Evolutionary conservation across 345 rosid species (phyloP).

Genomic region (Rhodamnia rubescens): DNA sequence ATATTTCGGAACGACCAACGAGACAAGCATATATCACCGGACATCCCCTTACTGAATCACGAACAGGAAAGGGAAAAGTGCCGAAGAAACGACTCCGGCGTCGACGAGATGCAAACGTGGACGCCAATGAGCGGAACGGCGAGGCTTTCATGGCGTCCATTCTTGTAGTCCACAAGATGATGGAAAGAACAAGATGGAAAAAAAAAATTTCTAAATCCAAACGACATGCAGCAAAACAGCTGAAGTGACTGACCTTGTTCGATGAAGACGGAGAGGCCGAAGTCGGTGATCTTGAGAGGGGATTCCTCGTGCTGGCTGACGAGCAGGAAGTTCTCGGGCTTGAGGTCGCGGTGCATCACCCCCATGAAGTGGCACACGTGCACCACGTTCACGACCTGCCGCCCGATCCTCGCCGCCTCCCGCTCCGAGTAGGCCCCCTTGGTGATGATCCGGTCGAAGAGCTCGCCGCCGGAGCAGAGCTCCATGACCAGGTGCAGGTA

Average conservation of each 20-base stretch:
- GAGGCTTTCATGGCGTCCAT: neutral
- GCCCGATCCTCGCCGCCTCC: slow-evolving; percentile 59
- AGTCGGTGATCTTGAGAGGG: slow-evolving; percentile 66
- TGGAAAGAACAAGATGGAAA: neutral
- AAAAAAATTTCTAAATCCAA: neutral
- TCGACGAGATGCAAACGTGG: neutral
- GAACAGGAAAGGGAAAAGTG: neutral
- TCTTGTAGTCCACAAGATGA: neutral
- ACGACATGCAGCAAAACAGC: neutral
- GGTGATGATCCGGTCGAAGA: slow-evolving; percentile 69
- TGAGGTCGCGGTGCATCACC: slow-evolving; percentile 79
- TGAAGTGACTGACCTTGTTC: slow-evolving; percentile 47
- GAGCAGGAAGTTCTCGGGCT: slow-evolving; percentile 93
- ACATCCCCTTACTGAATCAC: neutral
- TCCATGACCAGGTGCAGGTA: slow-evolving; percentile 76
- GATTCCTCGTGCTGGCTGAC: slow-evolving; percentile 35
- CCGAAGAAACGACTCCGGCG: neutral
- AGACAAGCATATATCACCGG: neutral
- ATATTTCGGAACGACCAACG: neutral
- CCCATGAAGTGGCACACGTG: slow-evolving; percentile 96
- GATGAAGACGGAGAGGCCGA: slow-evolving; percentile 87
- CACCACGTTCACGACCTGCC: slow-evolving; percentile 79
- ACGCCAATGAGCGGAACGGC: neutral
- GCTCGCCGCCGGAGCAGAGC: slow-evolving; percentile 93
- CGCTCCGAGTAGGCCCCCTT: slow-evolving; percentile 70